A percentile compares a stretch with the other conserved stretches of the same genome.
phyloP scores from a whole-genome alignment of 2,329 filamentous ascomycete species.

The Boeremia lycopersici region DNA sequence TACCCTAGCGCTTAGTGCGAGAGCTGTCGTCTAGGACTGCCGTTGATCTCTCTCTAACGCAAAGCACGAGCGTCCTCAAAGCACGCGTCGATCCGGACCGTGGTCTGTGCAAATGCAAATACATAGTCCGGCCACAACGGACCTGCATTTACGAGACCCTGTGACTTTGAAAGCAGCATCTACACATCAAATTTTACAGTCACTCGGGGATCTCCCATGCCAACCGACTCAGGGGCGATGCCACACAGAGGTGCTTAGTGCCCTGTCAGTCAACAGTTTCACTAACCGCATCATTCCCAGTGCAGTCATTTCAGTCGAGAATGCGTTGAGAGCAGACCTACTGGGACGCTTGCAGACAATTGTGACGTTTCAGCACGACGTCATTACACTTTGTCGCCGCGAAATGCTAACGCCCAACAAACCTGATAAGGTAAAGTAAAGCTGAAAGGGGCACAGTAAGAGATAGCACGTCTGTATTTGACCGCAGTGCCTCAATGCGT shows the following conservation, averaged over 20 bases:
- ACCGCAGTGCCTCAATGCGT: background rate
- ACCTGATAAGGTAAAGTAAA: background rate
- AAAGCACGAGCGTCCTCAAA: conserved; percentile 16
- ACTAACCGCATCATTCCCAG: conserved; percentile 21
- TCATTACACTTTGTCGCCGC: background rate
- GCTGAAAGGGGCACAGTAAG: background rate
- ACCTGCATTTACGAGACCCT: conserved; percentile 14
- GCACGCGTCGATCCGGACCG: conserved; percentile 14
- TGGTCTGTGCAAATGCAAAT: conserved; percentile 3
- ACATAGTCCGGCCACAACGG: conserved; percentile 1
- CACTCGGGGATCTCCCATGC: background rate
- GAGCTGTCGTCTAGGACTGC: conserved; percentile 22
- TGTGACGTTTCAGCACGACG: background rate
- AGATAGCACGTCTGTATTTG: background rate
- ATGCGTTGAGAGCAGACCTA: background rate
- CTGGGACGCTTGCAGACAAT: background rate
- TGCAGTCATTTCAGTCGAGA: conserved; percentile 7
- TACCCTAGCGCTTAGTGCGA: conserved; percentile 24
- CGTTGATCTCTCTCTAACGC: conserved; percentile 19
- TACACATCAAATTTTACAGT: conserved; percentile 6
- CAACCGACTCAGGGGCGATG: conserved; percentile 2
- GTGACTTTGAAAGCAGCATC: conserved; percentile 12
- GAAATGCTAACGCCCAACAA: background rate
- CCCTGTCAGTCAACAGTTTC: conserved; percentile 24
- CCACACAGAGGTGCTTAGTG: conserved; percentile 1